Base-by-base conservation (phyloP, 441 rosid genomes). In the Populus hybrid region DNA sequence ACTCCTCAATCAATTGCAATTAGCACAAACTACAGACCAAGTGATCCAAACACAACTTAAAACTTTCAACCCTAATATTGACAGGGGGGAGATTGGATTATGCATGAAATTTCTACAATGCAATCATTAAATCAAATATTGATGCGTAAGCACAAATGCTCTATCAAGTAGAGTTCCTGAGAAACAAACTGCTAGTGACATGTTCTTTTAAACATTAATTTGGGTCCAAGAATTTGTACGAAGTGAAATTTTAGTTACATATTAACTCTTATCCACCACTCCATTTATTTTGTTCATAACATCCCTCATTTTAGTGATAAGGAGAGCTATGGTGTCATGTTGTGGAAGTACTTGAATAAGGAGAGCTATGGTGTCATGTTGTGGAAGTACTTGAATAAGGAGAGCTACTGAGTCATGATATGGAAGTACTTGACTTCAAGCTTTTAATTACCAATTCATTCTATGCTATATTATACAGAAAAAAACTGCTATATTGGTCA, bases 361-460 rank as follows among this genome's bases (percentile, higher is more conserved):
- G 31, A 67, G 35, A 50, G 20, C 56, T 12, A 45, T 45, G 56
- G 4, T 45, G 56, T 14, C 56, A 45, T 45, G 1, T 45, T 45
- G 11, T 45, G 56, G 18, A 45, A 45, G 20, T 45, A 45, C 56
- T 45, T 45, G 56, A 45, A 9, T 40, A 9, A 40, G 12, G 12
- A 40, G 56, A 26, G n/a, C 14, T 40, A 18, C 16, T n/a, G n/a
- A 16, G 61, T 18, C 61, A 53, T 53, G 61, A 14, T 53, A 53
- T 18, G 8, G n/a, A 18, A 53, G 61, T 53, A 53, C 61, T 53
- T 53, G 61, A 53, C 56, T 45, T 45, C 1, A 10, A 65, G 36
- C 56, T 53, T 74, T 68, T 33, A 53, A 69, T 29, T 53, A 18
- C 35, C 64, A 4, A 68, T 36, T 61, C 38, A 38, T 72, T 74